Conservation (phyloP, 2,329 filamentous ascomycete species). For the Coleophoma eucalyptorum region DNA sequence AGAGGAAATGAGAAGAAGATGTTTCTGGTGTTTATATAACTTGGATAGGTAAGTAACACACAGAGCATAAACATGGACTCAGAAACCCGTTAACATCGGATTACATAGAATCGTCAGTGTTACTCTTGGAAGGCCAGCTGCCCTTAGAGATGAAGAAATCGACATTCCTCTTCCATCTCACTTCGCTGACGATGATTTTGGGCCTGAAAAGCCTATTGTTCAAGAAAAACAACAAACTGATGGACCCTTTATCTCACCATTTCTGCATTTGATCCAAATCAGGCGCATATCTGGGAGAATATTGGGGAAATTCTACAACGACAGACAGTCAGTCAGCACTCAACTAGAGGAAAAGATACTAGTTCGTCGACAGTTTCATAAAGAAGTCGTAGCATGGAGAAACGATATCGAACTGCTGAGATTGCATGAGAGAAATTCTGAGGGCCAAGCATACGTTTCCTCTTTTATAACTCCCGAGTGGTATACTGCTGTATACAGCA, state of each 20-base stretch:
- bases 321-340: background rate
- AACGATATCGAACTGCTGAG: background rate
- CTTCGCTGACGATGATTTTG: conserved; percentile 5
- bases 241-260: conserved; percentile 2
- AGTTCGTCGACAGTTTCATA: background rate
- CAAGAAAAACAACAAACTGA: background rate
- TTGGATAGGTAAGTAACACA: conserved; percentile 22
- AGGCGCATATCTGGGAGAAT: conserved; percentile 2
- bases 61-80: background rate
- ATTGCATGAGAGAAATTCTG: background rate
- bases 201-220: background rate
- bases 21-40: conserved; percentile 38
- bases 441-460: conserved; percentile 15
- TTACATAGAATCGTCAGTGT: conserved; percentile 26
- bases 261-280: conserved; percentile 10
- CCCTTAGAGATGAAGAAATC: conserved; percentile 34
- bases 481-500: conserved; percentile 38
- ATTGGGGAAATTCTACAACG: background rate
- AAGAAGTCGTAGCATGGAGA: background rate
- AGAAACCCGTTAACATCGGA: conserved; percentile 4
- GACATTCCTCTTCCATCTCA: conserved; percentile 30
- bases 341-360: background rate
- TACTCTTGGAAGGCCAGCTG: conserved; percentile 34
- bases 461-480: conserved; percentile 36
- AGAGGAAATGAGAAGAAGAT: conserved; percentile 31